Evolutionary conservation across 2,329 filamentous ascomycete species (phyloP).

Genomic region (Dothistroma pini): DNA sequence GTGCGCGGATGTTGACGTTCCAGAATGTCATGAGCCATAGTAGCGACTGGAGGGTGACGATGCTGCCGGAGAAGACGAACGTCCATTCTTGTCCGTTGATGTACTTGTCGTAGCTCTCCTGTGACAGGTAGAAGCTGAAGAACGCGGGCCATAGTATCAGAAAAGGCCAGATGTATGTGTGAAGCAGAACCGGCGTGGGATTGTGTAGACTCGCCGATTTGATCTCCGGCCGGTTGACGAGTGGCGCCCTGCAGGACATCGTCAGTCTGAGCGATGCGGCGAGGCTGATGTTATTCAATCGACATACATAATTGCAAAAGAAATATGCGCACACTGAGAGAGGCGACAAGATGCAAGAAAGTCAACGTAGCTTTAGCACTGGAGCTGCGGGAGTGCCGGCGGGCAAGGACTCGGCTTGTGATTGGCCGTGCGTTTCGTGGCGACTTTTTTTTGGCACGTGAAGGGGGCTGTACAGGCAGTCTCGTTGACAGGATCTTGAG

Average conservation of each 20-base stretch:
- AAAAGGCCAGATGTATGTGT: conserved; percentile 93
- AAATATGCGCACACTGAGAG: neutral
- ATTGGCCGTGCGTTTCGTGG: neutral
- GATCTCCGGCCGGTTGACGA: conserved; percentile 91
- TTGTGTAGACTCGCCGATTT: conserved; percentile 82
- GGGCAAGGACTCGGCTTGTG: neutral
- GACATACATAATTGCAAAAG: neutral
- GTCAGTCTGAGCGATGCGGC: neutral
- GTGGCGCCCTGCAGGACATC: conserved; percentile 54
- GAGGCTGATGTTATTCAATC: neutral
- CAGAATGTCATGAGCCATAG: conserved; percentile 96
- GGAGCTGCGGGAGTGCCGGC: neutral
- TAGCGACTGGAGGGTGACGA: conserved; percentile 82
- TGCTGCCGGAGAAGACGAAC: conserved; percentile 86
- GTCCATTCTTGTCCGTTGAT: conserved; percentile 97
- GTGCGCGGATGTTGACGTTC: conserved; percentile 81
- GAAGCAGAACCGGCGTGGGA: conserved; percentile 74
- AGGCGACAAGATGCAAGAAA: neutral
- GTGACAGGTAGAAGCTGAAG: conserved; percentile 78
- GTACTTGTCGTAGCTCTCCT: conserved; percentile 82
- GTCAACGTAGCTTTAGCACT: conserved; percentile 2
- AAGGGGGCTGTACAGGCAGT: neutral
- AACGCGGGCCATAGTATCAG: conserved; percentile 88
- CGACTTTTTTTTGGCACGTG: neutral
- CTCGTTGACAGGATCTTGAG: neutral